Base-by-base conservation (phyloP, 257 asterid genomes). In the Plantago ovata region DNA sequence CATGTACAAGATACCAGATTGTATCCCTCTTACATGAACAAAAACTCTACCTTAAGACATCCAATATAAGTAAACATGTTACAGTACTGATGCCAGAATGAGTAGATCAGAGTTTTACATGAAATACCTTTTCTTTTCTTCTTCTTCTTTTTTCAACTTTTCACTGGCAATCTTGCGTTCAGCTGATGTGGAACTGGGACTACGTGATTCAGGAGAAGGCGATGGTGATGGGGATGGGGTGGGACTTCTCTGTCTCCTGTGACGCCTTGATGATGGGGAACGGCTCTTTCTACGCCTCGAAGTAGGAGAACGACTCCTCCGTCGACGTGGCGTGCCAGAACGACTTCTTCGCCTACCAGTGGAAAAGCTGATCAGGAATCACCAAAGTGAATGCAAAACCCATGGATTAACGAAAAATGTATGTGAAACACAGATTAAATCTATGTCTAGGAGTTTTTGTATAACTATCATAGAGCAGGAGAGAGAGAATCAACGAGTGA, bases 301-400 rank as follows among this genome's bases (percentile, higher is more conserved):
- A 63, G 81, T 68, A 36, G 90, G 82, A 23, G 97, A 89, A 61
- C 87, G 87, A 67, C 86, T 79, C 66, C 76, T 79, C 43, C 72
- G 68, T 55, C 83, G 72, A 36, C 72, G 79, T 42, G 84, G 86
- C 10, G 81, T 65, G 21, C 58, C 66, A 9, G 92, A 86, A 9
- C 74, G 80, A 65, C 86, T 89, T 71, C 83, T 74, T 60, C 84
- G 78, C 79, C 96, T 87, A 75, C 49, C 67, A 38, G 58, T 53
- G 36, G 4, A 28, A 3, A 28, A 28, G 36, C 2, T n/a, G n/a
- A 28, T 28, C 36, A 28, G 2, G 36, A 8, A 28, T 0, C 36
- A 28, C 7, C 36, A 28, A 28, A 28, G 7, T 28, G 36, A 28
- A 8, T 28, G 7, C 1, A 28, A 28, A 28, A 6, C 7, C 36